Percentiles rank a stretch among this genome's conserved stretches.
phyloP scores from a whole-genome alignment of 1,139 yeast species.

The Taiozyma sp. region DNA sequence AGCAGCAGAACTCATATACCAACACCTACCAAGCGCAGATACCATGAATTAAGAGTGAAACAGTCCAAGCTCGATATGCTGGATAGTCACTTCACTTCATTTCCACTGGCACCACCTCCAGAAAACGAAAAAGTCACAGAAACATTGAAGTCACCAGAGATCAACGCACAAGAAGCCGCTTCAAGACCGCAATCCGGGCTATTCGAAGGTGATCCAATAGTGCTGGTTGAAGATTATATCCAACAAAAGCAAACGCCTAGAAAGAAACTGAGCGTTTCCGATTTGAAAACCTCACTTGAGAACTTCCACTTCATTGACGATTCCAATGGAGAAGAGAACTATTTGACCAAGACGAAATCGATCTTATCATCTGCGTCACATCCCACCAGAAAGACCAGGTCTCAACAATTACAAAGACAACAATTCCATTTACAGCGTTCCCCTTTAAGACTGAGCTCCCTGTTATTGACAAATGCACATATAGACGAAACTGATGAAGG shows the following conservation, averaged over 20 bases:
- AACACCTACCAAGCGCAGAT: not conserved
- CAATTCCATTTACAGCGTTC: not conserved
- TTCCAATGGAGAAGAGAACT: not conserved
- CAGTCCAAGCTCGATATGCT: slow-evolving; percentile 55
- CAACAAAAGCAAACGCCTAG: slow-evolving; percentile 10
- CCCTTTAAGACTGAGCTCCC: not conserved
- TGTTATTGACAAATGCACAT: not conserved
- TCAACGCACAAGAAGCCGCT: slow-evolving; percentile 12
- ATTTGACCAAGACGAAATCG: slow-evolving; percentile 4
- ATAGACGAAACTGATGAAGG: not conserved
- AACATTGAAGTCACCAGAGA: slow-evolving; percentile 24
- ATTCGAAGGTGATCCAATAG: slow-evolving; percentile 40
- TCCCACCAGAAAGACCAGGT: not conserved
- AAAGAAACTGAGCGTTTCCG: slow-evolving; percentile 24
- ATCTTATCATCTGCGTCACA: slow-evolving; percentile 2
- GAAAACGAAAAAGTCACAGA: slow-evolving; percentile 17
- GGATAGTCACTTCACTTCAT: slow-evolving; percentile 58
- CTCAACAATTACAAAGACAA: not conserved
- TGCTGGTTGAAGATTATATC: slow-evolving; percentile 47
- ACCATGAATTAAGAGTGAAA: slow-evolving; percentile 19
- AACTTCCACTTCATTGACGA: not conserved
- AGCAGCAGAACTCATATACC: not conserved
- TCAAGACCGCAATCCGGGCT: slow-evolving; percentile 7
- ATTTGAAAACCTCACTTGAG: slow-evolving; percentile 22
- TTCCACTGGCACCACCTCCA: slow-evolving; percentile 58